phyloP scores from a whole-genome alignment of 2,329 filamentous ascomycete species.

The Lasiodiplodia theobromae region DNA sequence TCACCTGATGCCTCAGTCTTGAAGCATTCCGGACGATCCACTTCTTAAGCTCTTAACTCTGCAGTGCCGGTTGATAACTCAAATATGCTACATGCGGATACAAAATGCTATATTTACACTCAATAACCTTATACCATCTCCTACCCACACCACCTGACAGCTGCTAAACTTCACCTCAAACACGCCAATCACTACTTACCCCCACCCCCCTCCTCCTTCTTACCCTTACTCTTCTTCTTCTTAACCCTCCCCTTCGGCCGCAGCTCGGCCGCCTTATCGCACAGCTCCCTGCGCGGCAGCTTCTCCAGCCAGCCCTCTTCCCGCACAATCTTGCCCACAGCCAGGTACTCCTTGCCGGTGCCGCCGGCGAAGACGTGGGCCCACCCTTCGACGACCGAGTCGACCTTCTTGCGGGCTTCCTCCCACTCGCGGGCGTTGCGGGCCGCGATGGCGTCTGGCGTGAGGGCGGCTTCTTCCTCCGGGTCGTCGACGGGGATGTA shows the following conservation, averaged over 20 bases:
- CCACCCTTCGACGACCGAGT: constrained; percentile 79
- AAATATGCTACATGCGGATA: too few relatives aligned
- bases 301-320: constrained; percentile 67
- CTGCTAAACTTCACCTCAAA: background rate
- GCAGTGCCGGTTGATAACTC: too few relatives aligned
- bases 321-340: constrained; percentile 75
- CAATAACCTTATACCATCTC: background rate
- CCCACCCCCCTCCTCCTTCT: constrained; percentile 61
- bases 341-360: constrained; percentile 80
- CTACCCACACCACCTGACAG: background rate
- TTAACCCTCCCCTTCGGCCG: constrained; percentile 61
- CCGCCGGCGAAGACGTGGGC: constrained; percentile 74
- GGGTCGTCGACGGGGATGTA: constrained; percentile 71
- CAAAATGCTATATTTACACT: too few relatives aligned
- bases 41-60: too few relatives aligned
- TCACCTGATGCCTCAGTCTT: too few relatives aligned
- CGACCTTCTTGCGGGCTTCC: constrained; percentile 69
- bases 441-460: constrained; percentile 52
- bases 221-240: constrained; percentile 41
- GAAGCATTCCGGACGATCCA: too few relatives aligned
- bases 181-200: constrained; percentile 46
- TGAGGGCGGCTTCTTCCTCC: constrained; percentile 29
- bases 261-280: constrained; percentile 72
- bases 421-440: constrained; percentile 69
- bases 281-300: constrained; percentile 68